These are phyloP conservation scores for Gonium pectorale DNA, from an alignment of 139 green algal genomes.

Conservation along the genomic window DNA sequence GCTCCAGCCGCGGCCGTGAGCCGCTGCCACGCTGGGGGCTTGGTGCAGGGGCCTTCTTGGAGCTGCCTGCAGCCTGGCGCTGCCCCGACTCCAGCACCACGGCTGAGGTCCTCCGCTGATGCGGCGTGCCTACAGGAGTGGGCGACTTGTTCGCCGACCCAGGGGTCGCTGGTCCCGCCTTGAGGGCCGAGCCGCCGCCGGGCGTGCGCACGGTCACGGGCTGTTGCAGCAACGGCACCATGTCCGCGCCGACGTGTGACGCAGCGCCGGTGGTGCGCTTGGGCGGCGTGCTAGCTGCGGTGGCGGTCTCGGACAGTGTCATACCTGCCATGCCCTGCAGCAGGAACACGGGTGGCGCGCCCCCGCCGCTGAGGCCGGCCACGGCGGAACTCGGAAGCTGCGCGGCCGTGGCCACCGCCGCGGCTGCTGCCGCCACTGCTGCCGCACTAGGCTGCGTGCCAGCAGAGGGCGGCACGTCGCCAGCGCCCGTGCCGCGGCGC, in stretches of 20 bases:
- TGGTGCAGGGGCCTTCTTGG: neutral
- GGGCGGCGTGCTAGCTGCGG: neutral
- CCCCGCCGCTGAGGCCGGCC: neutral
- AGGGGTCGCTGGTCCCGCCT: neutral
- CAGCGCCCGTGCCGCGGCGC: neutral
- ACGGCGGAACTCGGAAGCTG: neutral
- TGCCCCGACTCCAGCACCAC: neutral
- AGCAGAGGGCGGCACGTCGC: neutral
- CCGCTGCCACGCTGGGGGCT: neutral
- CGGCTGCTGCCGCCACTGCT: neutral
- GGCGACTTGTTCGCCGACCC: neutral
- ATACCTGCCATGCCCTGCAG: neutral
- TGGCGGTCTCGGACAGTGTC: neutral
- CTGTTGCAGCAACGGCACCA: slow-evolving; percentile 24
- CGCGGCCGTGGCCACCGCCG: neutral
- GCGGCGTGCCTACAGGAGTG: neutral
- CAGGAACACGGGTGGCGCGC: neutral
- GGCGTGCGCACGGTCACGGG: slow-evolving; percentile 3
- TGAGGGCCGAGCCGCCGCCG: neutral
- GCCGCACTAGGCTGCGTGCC: neutral
- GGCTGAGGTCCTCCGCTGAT: neutral
- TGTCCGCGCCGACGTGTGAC: neutral
- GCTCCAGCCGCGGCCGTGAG: no score
- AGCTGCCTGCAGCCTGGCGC: neutral
- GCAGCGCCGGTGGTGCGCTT: neutral